Base-by-base conservation (phyloP, 2,329 filamentous ascomycete genomes). In the Geosmithia morbida region DNA sequence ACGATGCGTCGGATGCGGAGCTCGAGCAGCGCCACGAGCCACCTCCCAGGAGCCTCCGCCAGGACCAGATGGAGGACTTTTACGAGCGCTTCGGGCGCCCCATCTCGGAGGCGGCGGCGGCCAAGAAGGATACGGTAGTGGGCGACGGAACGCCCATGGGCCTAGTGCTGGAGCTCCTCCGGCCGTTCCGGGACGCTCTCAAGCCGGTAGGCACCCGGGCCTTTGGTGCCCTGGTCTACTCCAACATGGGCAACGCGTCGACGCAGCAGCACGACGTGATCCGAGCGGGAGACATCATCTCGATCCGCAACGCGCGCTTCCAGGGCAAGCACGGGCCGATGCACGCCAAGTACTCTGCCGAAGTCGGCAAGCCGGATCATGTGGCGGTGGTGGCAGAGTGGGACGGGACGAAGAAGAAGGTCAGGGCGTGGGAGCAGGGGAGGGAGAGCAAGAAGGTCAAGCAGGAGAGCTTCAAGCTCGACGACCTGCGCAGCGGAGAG, bases 331-430 rank as follows among this genome's bases (percentile, higher is more conserved):
- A 90, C 55, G 92, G 92, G 1, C 77, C 88, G 4, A 89, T 98
- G 85, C 89, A 97, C 61, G 84, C 86, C 54, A 97, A 96, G 63
- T 98, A 98, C 63, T 82, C 74, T 45, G 70, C 79, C 46, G 92
- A 98, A 55, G 86, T 96, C 1, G 89, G 88, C 53, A 92, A 87
- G 61, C 79, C 78, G 3, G 87, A 90, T 52, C 92, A 98, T 58
- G 90, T 97, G 0, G 92, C 78, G 2, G 70, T 98, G 2, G 90
- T 98, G 3, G 78, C 87, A 10, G 92, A 98, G 62, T 98, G 92
- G 92, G 92, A 98, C 62, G 92, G 92, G 2, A 94, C 87, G 41
- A 95, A 96, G 77, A 95, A 95, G 75, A 96, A 97, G 73, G 83
- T 98, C 22, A 72, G 89, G 26, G 89, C 83, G 2, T 97, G 87